These are phyloP conservation scores for Thelephora ganbajun DNA, from an alignment of 768 basidiomycete genomes.

Conservation along the genomic window DNA sequence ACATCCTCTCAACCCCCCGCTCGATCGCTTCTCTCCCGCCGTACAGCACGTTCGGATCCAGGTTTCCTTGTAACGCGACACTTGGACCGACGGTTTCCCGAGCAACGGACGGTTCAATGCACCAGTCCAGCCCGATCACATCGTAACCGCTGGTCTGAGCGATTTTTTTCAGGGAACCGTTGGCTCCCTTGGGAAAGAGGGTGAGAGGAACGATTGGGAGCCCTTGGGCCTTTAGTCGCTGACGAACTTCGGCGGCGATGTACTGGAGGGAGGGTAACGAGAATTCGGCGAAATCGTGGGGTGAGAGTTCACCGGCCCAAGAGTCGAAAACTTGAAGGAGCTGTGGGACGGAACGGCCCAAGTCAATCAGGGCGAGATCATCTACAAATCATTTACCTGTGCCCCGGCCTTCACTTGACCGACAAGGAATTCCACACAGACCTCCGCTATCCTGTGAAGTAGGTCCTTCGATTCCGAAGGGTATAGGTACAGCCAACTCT, in stretches of 20 bases:
- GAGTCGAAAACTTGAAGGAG: conserved; percentile 96
- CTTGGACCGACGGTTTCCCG: conserved; percentile 43
- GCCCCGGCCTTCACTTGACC: conserved; percentile 93
- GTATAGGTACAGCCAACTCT: conserved; percentile 89
- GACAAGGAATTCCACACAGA: conserved; percentile 81
- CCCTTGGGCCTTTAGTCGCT: conserved; percentile 34
- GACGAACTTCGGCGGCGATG: conserved; percentile 59
- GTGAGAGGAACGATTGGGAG: conserved; percentile 66
- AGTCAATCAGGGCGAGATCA: background rate
- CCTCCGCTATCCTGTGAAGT: conserved; percentile 67
- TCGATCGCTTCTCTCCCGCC: conserved; percentile 83
- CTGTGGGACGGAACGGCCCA: conserved; percentile 30
- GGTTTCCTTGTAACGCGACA: conserved; percentile 80
- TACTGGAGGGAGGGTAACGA: conserved; percentile 66
- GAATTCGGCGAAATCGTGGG: conserved; percentile 73
- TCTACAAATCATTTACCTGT: conserved; percentile 45
- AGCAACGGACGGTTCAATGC: conserved; percentile 63
- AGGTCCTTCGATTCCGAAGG: conserved; percentile 74
- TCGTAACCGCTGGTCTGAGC: conserved; percentile 66
- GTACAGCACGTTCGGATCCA: conserved; percentile 81
- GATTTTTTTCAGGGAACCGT: conserved; percentile 48
- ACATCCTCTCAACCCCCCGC: conserved; percentile 70
- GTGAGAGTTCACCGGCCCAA: conserved; percentile 86
- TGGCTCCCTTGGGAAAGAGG: conserved; percentile 91
- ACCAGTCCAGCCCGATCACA: conserved; percentile 87